These are phyloP conservation scores for Escallonia rubra DNA, from an alignment of 129 eudicot species.

Conservation along the genomic window DNA sequence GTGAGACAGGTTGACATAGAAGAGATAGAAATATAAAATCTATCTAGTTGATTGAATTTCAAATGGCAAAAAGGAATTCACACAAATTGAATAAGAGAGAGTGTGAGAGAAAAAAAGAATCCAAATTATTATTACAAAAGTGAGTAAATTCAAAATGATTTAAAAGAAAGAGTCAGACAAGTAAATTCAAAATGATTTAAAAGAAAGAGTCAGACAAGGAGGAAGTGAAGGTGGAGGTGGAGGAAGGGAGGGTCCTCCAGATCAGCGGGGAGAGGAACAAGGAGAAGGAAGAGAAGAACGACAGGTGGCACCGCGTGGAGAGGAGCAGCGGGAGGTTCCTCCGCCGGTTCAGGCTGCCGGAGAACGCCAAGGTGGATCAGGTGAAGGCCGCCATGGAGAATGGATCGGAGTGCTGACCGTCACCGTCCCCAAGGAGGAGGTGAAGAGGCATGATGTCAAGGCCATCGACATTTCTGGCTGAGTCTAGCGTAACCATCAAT, in stretches of 20 bases:
- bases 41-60: too few species aligned
- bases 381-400: conserved; percentile 34
- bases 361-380: conserved; percentile 27
- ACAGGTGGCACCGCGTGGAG: conserved; percentile 36
- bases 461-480: conserved; percentile 29
- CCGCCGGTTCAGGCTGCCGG: conserved; percentile 35
- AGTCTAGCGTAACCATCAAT: too few species aligned
- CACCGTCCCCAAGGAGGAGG: conserved; percentile 29
- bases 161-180: too few species aligned
- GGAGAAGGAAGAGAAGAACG: conserved; percentile 25
- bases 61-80: too few species aligned
- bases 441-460: conserved; percentile 26
- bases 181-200: too few species aligned
- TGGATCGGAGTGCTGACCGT: conserved; percentile 39
- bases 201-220: background rate
- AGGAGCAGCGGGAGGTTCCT: conserved; percentile 35
- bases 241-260: conserved; percentile 31
- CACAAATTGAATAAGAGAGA: too few species aligned
- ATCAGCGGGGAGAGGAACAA: conserved; percentile 37
- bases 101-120: too few species aligned
- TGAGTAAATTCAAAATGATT: too few species aligned
- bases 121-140: too few species aligned
- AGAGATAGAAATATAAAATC: too few species aligned
- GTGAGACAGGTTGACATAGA: too few species aligned
- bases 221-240: conserved; percentile 33